phyloP scores from a whole-genome alignment of 176 grass and related monocot species.

The Chloris gayana region DNA sequence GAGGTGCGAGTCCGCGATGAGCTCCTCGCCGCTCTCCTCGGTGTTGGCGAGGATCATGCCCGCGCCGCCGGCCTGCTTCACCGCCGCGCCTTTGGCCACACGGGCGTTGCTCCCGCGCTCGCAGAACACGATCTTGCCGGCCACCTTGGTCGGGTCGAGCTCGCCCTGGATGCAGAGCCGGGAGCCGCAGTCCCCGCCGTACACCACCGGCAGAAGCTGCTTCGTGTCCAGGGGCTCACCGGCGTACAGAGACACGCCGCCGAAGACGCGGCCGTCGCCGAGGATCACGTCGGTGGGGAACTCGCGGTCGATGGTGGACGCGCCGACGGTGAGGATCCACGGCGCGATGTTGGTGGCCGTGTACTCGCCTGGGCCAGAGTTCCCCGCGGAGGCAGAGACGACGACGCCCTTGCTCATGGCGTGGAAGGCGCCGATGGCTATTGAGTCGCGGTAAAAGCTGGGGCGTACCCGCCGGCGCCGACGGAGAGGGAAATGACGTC shows the following conservation, averaged over 20 bases:
- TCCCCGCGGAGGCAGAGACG: conserved; percentile 80
- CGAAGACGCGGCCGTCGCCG: conserved; percentile 54
- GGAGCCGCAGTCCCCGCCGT: conserved; percentile 65
- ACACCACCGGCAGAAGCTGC: conserved; percentile 55
- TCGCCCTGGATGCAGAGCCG: conserved; percentile 37
- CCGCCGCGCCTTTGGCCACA: conserved; percentile 70
- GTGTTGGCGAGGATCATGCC: conserved; percentile 85
- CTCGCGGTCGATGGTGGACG: conserved; percentile 73
- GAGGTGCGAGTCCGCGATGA: conserved; percentile 89
- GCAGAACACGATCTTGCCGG: conserved; percentile 82
- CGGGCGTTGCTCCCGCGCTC: conserved; percentile 64
- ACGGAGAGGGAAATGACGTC: conserved; percentile 86
- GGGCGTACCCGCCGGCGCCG: conserved; percentile 55
- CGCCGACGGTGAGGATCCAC: conserved; percentile 85
- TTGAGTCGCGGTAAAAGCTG: conserved; percentile 55
- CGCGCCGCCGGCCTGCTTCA: conserved; percentile 58
- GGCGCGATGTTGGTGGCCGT: conserved; percentile 77
- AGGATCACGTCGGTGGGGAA: conserved; percentile 72
- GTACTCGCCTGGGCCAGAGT: conserved; percentile 64
- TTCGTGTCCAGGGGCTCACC: conserved; percentile 50
- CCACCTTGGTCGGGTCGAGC: conserved; percentile 57
- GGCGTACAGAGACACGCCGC: conserved; percentile 68
- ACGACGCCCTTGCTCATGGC: conserved; percentile 63
- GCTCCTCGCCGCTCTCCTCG: conserved; percentile 74
- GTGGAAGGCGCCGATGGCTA: conserved; percentile 78